Evolutionary conservation across 768 basidiomycete species (phyloP).

Genomic region (Lactarius akahatsu): DNA sequence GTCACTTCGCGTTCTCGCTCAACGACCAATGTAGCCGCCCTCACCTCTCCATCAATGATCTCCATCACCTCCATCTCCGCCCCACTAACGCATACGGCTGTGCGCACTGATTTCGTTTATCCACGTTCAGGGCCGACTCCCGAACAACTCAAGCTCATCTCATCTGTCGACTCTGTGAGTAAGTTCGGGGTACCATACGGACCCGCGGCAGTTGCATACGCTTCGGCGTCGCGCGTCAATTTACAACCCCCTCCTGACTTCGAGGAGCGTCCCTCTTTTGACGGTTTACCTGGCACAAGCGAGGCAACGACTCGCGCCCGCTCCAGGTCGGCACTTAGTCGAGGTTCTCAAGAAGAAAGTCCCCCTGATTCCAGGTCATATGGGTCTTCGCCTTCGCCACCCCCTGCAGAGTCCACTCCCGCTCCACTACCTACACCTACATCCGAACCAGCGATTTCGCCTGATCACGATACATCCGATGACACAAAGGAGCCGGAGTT

Average conservation of each 20-base stretch:
- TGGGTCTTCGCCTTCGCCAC: neutral
- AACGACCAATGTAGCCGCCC: conserved; percentile 38
- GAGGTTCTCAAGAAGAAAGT: conserved; percentile 3
- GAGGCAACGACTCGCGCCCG: conserved; percentile 1
- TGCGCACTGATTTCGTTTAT: conserved; percentile 69
- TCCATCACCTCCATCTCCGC: conserved; percentile 74
- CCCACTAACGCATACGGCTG: conserved; percentile 70
- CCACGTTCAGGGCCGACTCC: conserved; percentile 63
- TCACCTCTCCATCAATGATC: conserved; percentile 66
- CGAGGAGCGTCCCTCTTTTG: conserved; percentile 34
- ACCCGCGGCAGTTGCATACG: conserved; percentile 64
- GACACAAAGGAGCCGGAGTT: neutral
- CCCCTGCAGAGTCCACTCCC: neutral
- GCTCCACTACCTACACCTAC: neutral
- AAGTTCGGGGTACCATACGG: conserved; percentile 79
- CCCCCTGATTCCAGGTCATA: neutral
- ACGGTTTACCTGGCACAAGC: conserved; percentile 19
- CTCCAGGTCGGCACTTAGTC: conserved; percentile 12
- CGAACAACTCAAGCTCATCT: conserved; percentile 64
- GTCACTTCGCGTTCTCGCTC: conserved; percentile 46
- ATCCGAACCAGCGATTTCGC: neutral
- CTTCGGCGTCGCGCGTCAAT: conserved; percentile 47
- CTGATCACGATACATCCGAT: neutral
- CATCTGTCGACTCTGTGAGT: conserved; percentile 61
- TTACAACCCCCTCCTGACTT: conserved; percentile 54